Evolutionary conservation across 2,329 filamentous ascomycete species (phyloP), one percentile per base, ranked within the genome.

Genomic region (Botrytis fabae): DNA sequence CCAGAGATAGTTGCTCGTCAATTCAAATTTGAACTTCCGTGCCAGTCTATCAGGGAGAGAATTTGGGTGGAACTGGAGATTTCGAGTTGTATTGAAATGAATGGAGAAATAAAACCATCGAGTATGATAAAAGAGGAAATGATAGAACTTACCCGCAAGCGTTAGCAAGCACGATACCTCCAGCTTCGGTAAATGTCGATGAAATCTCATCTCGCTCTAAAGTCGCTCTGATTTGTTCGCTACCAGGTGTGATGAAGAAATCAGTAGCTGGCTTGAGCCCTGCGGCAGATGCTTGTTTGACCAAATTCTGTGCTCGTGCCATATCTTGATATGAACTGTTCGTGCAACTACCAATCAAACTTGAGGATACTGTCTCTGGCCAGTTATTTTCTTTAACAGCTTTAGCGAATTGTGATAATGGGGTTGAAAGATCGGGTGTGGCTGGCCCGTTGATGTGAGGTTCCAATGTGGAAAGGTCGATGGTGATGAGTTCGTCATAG

Each of bases 291-390:
- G 96, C 96, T 82, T 98, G 95, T 83, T 95, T 95, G 73, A 98
- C 93, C 73, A 99, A 89, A 80, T 94, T 90, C 84, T 98, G 95
- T 22, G 95, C 93, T 75, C 95, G 92, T 51, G 95, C 97, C 96
- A 99, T 99, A 82, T 99, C 96, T 84, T 98, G 92, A 82, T 98
- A 99, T 2, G 96, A 98, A 82, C 93, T 97, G 87, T 99, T 99
- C 69, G 96, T 99, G 86, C 96, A 99, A 85, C 94, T 97, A 74
- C 96, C 96, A 81, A 99, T 99, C 71, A 99, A 88, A 69, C 95
- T 95, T 40, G 96, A 95, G 20, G 94, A 96, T 75, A 99, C 92
- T 75, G 91, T 94, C 81, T 93, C 89, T 2, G 96, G 96, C 96
- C 96, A 99, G 69, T 92, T 85, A 82, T 98, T 94, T 78, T 92